Conservation (phyloP, 495 filamentous ascomycete species). For the Aspergillus sclerotioniger region DNA sequence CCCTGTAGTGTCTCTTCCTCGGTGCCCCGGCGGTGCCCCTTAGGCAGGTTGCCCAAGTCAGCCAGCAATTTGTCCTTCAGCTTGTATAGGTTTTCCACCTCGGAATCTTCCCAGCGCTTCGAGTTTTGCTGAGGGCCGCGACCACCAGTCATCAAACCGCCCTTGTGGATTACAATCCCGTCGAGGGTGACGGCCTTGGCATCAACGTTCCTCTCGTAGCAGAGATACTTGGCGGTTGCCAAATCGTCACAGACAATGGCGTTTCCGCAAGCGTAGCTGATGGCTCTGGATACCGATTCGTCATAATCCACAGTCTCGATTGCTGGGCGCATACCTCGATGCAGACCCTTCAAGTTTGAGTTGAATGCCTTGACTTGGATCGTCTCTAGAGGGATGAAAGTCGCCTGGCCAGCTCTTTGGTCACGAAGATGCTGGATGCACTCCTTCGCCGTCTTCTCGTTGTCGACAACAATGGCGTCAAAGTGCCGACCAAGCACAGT, state of each 20-base stretch:
- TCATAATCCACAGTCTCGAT: conserved; percentile 98
- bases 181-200: conserved; percentile 93
- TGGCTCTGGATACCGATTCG: conserved; percentile 78
- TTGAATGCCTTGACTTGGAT: conserved; percentile 90
- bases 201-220: conserved; percentile 79
- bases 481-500: conserved; percentile 91
- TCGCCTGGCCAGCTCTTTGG: conserved; percentile 78
- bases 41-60: conserved; percentile 74
- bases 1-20: conserved; percentile 79
- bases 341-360: conserved; percentile 84
- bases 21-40: conserved; percentile 64
- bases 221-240: conserved; percentile 80
- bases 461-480: conserved; percentile 94
- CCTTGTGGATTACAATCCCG: conserved; percentile 92
- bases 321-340: conserved; percentile 79
- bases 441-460: conserved; percentile 87
- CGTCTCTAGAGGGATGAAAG: conserved; percentile 93
- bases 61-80: conserved; percentile 67
- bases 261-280: conserved; percentile 91
- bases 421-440: conserved; percentile 94
- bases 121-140: conserved; percentile 70
- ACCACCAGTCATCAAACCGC: conserved; percentile 96
- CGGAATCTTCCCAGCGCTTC: conserved; percentile 84
- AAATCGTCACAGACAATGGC: conserved; percentile 93
- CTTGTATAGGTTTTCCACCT: conserved; percentile 75